These are phyloP conservation scores for Coemansia guatemalensis DNA, from an alignment of 192 early-diverging fungal genomes.

Conservation along the genomic window DNA sequence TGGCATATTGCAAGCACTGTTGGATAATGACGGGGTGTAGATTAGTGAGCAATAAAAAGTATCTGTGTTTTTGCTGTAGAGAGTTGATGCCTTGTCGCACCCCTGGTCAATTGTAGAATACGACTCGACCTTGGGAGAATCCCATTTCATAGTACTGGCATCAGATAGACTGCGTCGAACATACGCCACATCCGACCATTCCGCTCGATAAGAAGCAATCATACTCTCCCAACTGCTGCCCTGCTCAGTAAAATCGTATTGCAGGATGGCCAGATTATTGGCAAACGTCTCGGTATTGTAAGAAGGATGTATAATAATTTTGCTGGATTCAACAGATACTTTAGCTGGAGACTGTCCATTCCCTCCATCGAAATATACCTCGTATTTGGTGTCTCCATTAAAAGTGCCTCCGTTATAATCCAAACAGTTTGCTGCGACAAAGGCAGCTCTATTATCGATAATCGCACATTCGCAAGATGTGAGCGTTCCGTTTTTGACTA, in stretches of 20 bases:
- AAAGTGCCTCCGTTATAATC: not conserved
- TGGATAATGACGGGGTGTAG: constrained; percentile 4
- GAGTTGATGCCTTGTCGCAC: constrained; percentile 7
- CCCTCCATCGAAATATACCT: constrained; percentile 21
- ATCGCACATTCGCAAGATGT: constrained; percentile 35
- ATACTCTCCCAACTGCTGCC: constrained; percentile 19
- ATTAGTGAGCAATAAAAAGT: constrained; percentile 15
- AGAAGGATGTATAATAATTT: constrained; percentile 15
- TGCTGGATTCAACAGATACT: not conserved
- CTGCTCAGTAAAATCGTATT: constrained; percentile 16
- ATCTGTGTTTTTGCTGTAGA: constrained; percentile 16
- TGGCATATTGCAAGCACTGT: constrained; percentile 17
- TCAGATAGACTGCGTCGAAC: constrained; percentile 11
- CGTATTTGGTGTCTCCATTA: constrained; percentile 6
- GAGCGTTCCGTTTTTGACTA: constrained; percentile 28
- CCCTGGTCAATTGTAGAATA: not conserved
- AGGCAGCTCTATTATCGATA: constrained; percentile 25
- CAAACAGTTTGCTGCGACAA: constrained; percentile 33
- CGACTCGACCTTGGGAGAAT: constrained; percentile 3
- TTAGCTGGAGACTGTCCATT: constrained; percentile 10
- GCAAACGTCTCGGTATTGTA: constrained; percentile 7
- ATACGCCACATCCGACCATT: constrained; percentile 19
- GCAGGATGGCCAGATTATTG: constrained; percentile 30
- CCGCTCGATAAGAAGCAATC: constrained; percentile 20
- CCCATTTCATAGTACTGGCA: constrained; percentile 6